Evolutionary conservation across 257 asterid species (phyloP), one percentile per base, ranked within the genome.

Genomic region (Nicotiana obtusifolia): DNA sequence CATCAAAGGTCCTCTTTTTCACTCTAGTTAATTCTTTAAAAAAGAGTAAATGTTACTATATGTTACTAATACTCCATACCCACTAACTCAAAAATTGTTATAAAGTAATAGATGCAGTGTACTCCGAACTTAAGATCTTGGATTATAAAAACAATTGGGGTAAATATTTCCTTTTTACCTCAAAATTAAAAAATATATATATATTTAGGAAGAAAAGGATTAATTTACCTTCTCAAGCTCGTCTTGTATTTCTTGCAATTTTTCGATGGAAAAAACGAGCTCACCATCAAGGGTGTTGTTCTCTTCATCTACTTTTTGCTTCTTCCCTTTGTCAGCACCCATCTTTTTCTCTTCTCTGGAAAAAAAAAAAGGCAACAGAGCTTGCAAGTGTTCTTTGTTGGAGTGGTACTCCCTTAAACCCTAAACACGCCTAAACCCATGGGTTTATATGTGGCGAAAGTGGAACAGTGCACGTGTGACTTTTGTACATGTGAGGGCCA

Each of bases 311-410:
- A 62, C 44, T 41, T 80, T 80, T 35, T 37, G 82, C 62, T 64
- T 80, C 54, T 80, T 80, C 61, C 82, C 82, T 59, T 80, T 80
- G 44, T 80, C 82, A n/a, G 65, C 82, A 24, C 28, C 82, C 82
- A 80, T 80, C n/a, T 64, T 80, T 15, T 76, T 53, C 41, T 76
- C 65, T 56, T 41, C 13, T 41, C 13, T 9, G 49, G 49, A 41
- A 41, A 41, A 30, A 41, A 41, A 30, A 41, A 41, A 2, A 41
- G 49, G 49, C 49, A 41, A 41, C 49, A 41, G 49, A 41, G 49
- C 49, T 9, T 41, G 49, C 49, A 41, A 41, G 13, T 41, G 49
- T 3, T 41, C 49, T 41, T 41, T 41, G 49, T 41, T 41, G 13
- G 49, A 41, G 49, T 9, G 49, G 13, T 41, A 41, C 49, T 41